A percentile compares a stretch with the other conserved stretches of the same genome.
These are phyloP conservation scores for Fraxinus americana DNA, from an alignment of 257 asterid species.

Conservation along the genomic window DNA sequence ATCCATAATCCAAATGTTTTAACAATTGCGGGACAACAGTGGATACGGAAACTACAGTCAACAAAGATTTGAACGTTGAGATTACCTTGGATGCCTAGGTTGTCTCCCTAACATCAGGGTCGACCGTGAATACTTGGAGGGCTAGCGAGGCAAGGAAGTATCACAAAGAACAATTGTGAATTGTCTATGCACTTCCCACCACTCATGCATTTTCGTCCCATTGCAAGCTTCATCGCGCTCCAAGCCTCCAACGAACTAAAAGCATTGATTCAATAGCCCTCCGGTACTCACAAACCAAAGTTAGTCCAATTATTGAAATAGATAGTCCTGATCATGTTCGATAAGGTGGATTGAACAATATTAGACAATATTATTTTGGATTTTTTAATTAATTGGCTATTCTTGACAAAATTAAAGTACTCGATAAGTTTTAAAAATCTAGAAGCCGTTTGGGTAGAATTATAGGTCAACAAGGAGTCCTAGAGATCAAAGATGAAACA, in stretches of 20 bases:
- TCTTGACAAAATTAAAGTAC: too few relatives aligned
- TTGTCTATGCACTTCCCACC: too few relatives aligned
- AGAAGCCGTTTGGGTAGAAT: too few relatives aligned
- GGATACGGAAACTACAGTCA: constrained; percentile 43
- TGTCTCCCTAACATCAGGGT: constrained; percentile 17
- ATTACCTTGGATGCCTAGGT: constrained; percentile 26
- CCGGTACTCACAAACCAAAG: constrained; percentile 32
- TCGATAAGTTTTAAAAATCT: too few relatives aligned
- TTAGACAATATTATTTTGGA: too few relatives aligned
- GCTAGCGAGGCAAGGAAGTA: constrained; percentile 67
- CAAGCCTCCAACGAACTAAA: constrained; percentile 62
- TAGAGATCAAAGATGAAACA: too few relatives aligned
- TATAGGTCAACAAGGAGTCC: too few relatives aligned
- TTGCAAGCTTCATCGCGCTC: constrained; percentile 71
- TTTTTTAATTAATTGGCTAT: too few relatives aligned
- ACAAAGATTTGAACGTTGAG: constrained; percentile 56
- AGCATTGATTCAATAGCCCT: constrained; percentile 45
- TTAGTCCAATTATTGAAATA: constrained; percentile 6
- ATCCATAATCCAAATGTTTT: too few relatives aligned
- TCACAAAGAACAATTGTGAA: constrained; percentile 50
- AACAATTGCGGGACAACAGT: constrained; percentile 18
- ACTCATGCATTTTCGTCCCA: constrained; percentile 81
- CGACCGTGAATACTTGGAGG: constrained; percentile 28
- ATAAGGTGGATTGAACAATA: neutral
- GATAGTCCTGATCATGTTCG: neutral